Evolutionary conservation across 495 filamentous ascomycete genomes (phyloP), one percentile per base, ranked within the genome.

Genomic region (Letharia columbiana): DNA sequence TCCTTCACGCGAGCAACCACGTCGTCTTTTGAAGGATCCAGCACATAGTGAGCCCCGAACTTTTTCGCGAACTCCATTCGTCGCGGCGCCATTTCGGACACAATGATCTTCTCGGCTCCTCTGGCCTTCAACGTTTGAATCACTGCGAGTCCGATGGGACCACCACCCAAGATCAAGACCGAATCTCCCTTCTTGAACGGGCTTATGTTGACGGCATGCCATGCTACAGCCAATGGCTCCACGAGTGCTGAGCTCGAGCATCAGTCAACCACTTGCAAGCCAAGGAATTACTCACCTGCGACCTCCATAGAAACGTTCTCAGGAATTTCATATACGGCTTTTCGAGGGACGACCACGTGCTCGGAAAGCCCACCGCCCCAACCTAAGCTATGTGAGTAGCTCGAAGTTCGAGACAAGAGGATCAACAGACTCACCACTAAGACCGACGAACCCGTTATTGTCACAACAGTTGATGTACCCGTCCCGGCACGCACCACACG

Each of bases 151-250:
- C 86, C 85, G 52, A 89, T 85, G 0, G 86, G 85, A 0, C 85
- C 86, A 5, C 80, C 84, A 28, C 86, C 86, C 12, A 87, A 70
- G 35, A 89, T 75, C 23, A 89, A 71, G 5, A 79, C 79, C 4
- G 76, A 75, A 61, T 83, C 76, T n/a, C 76, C 75, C 20, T 72
- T 65, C 63, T 85, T 79, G 69, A 85, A 77, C 0, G 80, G 77
- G 20, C 78, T 81, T 54, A 78, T 71, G 23, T 80, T 81, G 50
- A 88, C 81, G n/a, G 84, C 84, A 71, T 89, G 85, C 85, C 85
- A 89, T 62, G 79, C 86, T 7, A 88, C 86, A 13, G 84, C 75
- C 0, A 89, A 75, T 1, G 86, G 86, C 65, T 89, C 86, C 56
- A 87, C 74, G 23, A 86, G 74, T 4, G 85, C 83, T 76, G 71